Evolutionary conservation across 108 stramenopile species (phyloP).

Genomic region (Nitzschia sp.): DNA sequence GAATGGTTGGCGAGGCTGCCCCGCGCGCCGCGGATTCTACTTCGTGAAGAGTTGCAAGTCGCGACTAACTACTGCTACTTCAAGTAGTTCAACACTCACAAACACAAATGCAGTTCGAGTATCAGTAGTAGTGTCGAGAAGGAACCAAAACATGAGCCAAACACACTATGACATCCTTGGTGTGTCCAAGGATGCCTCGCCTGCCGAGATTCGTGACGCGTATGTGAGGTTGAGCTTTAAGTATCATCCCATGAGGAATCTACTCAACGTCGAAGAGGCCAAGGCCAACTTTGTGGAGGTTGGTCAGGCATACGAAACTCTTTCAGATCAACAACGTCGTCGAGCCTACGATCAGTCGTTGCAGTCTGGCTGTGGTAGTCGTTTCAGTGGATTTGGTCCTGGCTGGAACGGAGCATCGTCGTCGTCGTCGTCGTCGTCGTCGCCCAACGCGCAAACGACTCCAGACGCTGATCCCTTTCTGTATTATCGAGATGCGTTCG

Average conservation of each 20-base stretch:
- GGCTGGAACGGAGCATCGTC: not conserved
- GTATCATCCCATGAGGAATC: constrained; percentile 78
- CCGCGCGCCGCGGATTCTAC: no score
- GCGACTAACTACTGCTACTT: no score
- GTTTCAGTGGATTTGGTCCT: not conserved
- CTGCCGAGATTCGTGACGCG: constrained; percentile 60
- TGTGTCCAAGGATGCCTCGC: constrained; percentile 42
- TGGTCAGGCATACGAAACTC: constrained; percentile 73
- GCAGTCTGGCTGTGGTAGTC: no score
- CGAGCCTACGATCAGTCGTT: constrained; percentile 62
- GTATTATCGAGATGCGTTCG: constrained; percentile 59
- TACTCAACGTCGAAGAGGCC: constrained; percentile 50
- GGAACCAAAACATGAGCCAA: not conserved
- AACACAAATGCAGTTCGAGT: no score
- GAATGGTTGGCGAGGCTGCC: no score
- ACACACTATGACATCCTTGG: constrained; percentile 70
- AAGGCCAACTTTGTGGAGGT: constrained; percentile 74
- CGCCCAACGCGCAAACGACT: no score
- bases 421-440: not conserved
- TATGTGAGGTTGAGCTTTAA: constrained; percentile 62
- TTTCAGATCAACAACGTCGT: constrained; percentile 56
- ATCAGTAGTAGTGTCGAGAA: no score
- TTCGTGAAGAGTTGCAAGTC: no score
- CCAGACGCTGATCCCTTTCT: constrained; percentile 29
- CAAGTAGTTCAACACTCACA: no score